Conservation (phyloP, 495 filamentous ascomycete species). For the Tuber melanosporum region DNA sequence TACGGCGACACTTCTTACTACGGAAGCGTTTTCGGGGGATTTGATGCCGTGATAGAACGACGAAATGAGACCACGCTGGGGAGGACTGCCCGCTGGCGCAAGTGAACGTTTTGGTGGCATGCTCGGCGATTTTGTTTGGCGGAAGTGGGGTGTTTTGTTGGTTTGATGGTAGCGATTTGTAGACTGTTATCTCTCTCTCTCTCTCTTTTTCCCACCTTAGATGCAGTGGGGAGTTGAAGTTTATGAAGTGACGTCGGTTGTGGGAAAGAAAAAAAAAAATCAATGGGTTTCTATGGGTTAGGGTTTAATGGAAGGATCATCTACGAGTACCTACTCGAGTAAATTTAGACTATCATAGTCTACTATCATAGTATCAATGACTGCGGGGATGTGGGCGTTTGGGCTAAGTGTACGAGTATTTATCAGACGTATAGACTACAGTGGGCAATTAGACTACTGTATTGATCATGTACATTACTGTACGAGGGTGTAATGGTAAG, state of each 20-base stretch:
- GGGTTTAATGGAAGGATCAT: neutral
- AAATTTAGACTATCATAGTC: too few species aligned
- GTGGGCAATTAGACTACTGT: too few species aligned
- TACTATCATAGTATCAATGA: too few species aligned
- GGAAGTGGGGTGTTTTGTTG: slow-evolving; percentile 12
- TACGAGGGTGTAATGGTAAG: too few species aligned
- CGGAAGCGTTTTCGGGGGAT: slow-evolving; percentile 64
- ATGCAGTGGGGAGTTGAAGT: neutral
- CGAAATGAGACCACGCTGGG: slow-evolving; percentile 49
- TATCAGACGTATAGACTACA: too few species aligned
- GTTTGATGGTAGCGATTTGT: slow-evolving; percentile 8
- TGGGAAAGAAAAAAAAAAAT: neutral
- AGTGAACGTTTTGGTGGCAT: slow-evolving; percentile 24
- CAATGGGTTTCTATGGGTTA: neutral
- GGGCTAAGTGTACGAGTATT: too few species aligned
- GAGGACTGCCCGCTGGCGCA: slow-evolving; percentile 37
- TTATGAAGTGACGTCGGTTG: neutral
- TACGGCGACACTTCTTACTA: slow-evolving; percentile 64
- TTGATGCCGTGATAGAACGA: slow-evolving; percentile 58
- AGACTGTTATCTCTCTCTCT: too few species aligned
- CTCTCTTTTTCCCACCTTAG: neutral
- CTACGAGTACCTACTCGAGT: too few species aligned
- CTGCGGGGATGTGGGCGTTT: too few species aligned
- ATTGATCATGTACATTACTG: too few species aligned
- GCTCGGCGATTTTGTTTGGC: neutral